Percentiles rank a stretch among this genome's conserved stretches.
These are phyloP conservation scores for Corinectria fuckeliana DNA, from an alignment of 2,329 filamentous ascomycete species.

Conservation along the genomic window DNA sequence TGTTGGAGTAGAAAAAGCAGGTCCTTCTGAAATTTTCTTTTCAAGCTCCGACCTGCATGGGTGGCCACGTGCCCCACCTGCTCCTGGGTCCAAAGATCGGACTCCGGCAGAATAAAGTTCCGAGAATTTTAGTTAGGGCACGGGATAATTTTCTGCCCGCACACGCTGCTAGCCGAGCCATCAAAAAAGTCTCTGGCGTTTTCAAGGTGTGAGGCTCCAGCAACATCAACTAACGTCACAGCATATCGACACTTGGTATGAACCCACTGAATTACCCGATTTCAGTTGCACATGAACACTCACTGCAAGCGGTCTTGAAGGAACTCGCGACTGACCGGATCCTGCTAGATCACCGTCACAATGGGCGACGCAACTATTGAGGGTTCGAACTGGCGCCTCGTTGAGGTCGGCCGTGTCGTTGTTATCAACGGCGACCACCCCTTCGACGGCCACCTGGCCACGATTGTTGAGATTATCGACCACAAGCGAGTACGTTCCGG, in stretches of 20 bases:
- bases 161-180: constrained; percentile 47
- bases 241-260: constrained; percentile 50
- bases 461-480: constrained; percentile 99
- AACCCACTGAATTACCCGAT: constrained; percentile 40
- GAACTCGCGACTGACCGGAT: constrained; percentile 44
- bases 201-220: constrained; percentile 47
- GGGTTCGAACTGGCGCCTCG: constrained; percentile 88
- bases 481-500: constrained; percentile 94
- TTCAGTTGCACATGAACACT: constrained; percentile 34
- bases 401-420: constrained; percentile 98
- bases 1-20: neutral
- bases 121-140: constrained; percentile 50
- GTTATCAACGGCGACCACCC: constrained; percentile 83
- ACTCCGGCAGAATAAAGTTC: constrained; percentile 39
- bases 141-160: constrained; percentile 49
- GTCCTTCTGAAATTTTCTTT: constrained; percentile 31
- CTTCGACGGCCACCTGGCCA: constrained; percentile 84
- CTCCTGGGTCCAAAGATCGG: neutral
- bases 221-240: constrained; percentile 48
- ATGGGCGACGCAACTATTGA: constrained; percentile 86
- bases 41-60: constrained; percentile 29
- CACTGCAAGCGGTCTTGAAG: constrained; percentile 33
- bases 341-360: constrained; percentile 65
- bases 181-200: constrained; percentile 51
- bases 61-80: constrained; percentile 30